These are phyloP conservation scores for Penicillium lividum DNA, from an alignment of 495 filamentous ascomycete genomes.

Conservation along the genomic window DNA sequence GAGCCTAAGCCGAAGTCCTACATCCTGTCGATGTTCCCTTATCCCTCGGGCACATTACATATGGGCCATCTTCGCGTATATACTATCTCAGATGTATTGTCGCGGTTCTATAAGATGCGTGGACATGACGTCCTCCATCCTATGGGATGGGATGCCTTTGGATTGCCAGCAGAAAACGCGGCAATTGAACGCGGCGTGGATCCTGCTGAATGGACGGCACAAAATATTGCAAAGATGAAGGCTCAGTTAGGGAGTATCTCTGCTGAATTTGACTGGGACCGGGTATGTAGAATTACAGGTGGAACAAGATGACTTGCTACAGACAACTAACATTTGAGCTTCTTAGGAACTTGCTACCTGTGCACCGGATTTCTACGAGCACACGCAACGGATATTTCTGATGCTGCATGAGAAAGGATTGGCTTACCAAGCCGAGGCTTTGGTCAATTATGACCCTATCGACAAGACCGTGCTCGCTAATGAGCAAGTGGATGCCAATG, in stretches of 20 bases:
- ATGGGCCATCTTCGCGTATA: conserved; percentile 88
- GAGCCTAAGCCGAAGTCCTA: conserved; percentile 60
- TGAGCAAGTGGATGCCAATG: conserved; percentile 84
- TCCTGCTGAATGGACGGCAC: conserved; percentile 74
- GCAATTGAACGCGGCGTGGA: conserved; percentile 84
- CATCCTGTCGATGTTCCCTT: conserved; percentile 90
- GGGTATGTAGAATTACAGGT: conserved; percentile 50
- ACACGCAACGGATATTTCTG: conserved; percentile 84
- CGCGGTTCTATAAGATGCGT: conserved; percentile 73
- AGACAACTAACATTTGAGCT: not conserved
- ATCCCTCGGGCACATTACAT: conserved; percentile 87
- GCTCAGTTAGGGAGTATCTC: conserved; percentile 75
- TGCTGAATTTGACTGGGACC: conserved; percentile 77
- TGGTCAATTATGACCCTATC: conserved; percentile 89
- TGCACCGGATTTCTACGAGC: conserved; percentile 80
- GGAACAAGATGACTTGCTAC: not conserved
- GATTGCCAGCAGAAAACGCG: conserved; percentile 87
- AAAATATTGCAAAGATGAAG: conserved; percentile 84
- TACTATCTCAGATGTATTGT: conserved; percentile 84
- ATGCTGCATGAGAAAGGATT: conserved; percentile 68
- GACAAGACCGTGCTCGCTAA: conserved; percentile 90
- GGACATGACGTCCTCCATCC: conserved; percentile 78
- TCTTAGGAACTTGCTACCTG: conserved; percentile 79
- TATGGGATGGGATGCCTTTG: conserved; percentile 95
- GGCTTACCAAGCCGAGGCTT: conserved; percentile 74